Evolutionary conservation across 805 yeast species (phyloP).

Genomic region (Pichia exigua): DNA sequence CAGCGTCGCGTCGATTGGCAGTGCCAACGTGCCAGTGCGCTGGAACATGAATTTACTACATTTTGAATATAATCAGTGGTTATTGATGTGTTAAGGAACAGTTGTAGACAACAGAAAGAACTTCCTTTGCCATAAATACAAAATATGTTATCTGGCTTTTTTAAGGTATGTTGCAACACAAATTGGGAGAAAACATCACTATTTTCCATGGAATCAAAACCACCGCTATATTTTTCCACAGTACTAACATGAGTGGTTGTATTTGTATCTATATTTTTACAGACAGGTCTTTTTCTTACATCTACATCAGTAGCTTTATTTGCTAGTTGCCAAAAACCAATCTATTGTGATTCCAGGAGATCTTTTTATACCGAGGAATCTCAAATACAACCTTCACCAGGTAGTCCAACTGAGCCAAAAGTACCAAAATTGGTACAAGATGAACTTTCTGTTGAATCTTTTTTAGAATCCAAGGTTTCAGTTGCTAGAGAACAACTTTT

Average conservation of each 20-base stretch:
- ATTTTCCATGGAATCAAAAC: not conserved
- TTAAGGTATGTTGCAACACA: not conserved
- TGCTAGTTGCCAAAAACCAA: not conserved
- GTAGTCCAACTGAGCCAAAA: slow-evolving; percentile 18
- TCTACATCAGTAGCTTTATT: not conserved
- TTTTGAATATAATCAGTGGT: too few relatives aligned
- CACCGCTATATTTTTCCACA: not conserved
- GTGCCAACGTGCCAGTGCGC: not conserved
- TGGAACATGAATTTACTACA: not conserved
- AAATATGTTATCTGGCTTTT: not conserved
- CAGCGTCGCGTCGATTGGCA: not conserved
- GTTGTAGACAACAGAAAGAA: not conserved
- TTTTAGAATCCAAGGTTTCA: slow-evolving; percentile 42
- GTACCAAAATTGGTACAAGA: slow-evolving; percentile 14
- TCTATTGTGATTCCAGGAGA: slow-evolving; percentile 22
- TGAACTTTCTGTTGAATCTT: slow-evolving; percentile 11
- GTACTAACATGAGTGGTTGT: not conserved
- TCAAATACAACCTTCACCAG: slow-evolving; percentile 12
- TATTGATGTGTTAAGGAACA: not conserved
- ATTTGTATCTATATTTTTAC: not conserved
- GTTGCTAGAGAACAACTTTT: slow-evolving; percentile 38
- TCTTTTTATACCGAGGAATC: slow-evolving; percentile 20
- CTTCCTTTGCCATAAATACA: not conserved
- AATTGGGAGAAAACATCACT: not conserved
- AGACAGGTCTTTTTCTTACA: slow-evolving; percentile 7